Percentiles rank a stretch among this genome's conserved stretches.
phyloP scores from a whole-genome alignment of 164 flowering plant species.

The Paratinospora sagittata region DNA sequence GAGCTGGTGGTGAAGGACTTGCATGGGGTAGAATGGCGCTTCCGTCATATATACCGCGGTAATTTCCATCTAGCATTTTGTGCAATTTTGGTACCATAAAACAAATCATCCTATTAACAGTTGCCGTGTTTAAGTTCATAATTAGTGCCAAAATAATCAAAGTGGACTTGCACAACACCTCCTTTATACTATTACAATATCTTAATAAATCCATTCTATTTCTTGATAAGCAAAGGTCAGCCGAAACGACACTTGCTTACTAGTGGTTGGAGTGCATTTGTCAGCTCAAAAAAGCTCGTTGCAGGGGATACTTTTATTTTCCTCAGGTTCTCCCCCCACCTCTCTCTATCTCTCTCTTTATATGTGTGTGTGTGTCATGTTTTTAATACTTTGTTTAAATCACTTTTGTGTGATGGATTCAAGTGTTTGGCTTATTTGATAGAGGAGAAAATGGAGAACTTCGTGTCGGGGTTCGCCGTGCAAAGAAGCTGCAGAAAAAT shows the following conservation, averaged over 20 bases:
- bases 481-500: constrained; percentile 22
- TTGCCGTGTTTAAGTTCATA: neutral
- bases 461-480: constrained; percentile 51
- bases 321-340: constrained; percentile 26
- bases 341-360: neutral
- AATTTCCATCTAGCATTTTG: neutral
- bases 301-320: constrained; percentile 56
- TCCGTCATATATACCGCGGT: constrained; percentile 67
- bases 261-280: constrained; percentile 67
- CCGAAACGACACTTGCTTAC: constrained; percentile 66
- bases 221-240: constrained; percentile 33
- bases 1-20: constrained; percentile 55
- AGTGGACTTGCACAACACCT: neutral
- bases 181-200: neutral
- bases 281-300: constrained; percentile 43
- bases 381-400: neutral
- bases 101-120: neutral
- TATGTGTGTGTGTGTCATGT: neutral
- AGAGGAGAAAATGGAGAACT: constrained; percentile 56
- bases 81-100: neutral
- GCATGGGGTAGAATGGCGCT: constrained; percentile 55
- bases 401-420: neutral
- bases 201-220: neutral
- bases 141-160: neutral
- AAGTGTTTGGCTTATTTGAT: constrained; percentile 11